Base-by-base conservation (phyloP, 495 filamentous ascomycete species). In the Aspergillus bertholletiae region DNA sequence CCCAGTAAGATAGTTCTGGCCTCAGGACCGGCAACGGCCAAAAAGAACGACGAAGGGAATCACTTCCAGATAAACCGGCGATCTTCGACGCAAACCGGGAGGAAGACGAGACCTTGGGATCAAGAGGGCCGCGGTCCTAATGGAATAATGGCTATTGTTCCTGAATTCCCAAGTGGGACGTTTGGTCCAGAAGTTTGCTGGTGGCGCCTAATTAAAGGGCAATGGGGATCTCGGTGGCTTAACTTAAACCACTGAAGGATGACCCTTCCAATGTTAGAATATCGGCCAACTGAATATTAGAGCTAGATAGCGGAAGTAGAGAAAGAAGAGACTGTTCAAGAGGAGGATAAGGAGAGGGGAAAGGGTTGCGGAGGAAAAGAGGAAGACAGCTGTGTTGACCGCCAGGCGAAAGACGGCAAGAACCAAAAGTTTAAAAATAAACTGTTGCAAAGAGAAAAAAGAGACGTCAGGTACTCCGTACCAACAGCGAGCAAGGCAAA, bases 341-440 rank as follows among this genome's bases (percentile, higher is more conserved):
- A n/a, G n/a, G 50, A 49, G 26, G 34, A 35, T 20, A 3, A 35
- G 43, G 27, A 59, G 30, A 49, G 49, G 46, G 43, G 48, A 51
- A 30, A 21, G 46, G 17, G 28, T 34, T 56, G 58, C 50, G 56
- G 56, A 44, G 12, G 34, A 45, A 57, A 49, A 47, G 50, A 50
- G 49, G 53, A 39, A 53, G 34, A 55, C 26, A 8, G 26, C n/a
- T 24, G 54, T 46, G 26, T 56, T 57, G 58, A 58, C 55, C 59
- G 55, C 54, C 51, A 56, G 54, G 49, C 40, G 34, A 46, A 55
- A n/a, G n/a, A 53, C 12, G 18, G 34, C 17, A 37, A 37, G 13
- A 37, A n/a, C 34, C 34, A 37, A 43, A 43, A 43, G 39, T 22
- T n/a, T 43, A 43, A 43, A 43, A 22, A 20, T 43, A 46, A 32